Conservation (phyloP, 1,284 basidiomycete species). For the Cutaneotrichosporon curvatum region DNA sequence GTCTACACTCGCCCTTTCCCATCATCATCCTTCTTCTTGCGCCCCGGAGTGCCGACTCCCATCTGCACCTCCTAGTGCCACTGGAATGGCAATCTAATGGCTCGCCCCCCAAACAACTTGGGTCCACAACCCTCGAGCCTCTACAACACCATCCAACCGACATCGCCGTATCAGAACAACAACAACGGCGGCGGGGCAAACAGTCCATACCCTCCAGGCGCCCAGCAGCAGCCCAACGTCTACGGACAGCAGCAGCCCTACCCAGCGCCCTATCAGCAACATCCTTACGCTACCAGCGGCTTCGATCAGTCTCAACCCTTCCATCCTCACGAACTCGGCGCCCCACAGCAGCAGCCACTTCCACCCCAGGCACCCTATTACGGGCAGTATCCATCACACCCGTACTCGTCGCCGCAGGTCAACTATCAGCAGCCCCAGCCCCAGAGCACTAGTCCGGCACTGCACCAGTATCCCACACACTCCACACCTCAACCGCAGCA, state of each 20-base stretch:
- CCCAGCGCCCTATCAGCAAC: neutral
- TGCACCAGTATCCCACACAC: neutral
- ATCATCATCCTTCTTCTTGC: neutral
- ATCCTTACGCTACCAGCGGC: neutral
- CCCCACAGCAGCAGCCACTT: neutral
- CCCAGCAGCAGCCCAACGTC: neutral
- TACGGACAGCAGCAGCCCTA: neutral
- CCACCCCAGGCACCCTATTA: neutral
- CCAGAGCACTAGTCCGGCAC: neutral
- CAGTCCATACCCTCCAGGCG: neutral
- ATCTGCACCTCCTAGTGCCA: neutral
- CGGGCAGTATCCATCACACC: neutral
- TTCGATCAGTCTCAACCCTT: neutral
- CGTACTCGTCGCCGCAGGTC: constrained; percentile 1
- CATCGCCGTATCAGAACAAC: neutral
- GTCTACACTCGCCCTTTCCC: neutral
- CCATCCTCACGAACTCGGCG: neutral
- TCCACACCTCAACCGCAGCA: neutral
- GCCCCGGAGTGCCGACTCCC: neutral
- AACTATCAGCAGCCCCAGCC: neutral
- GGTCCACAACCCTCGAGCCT: constrained; percentile 4
- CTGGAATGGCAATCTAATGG: constrained; percentile 8
- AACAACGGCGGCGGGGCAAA: neutral
- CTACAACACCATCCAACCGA: constrained; percentile 1
- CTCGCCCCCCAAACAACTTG: constrained; percentile 2